phyloP scores from a whole-genome alignment of 805 yeast species.

The Saturnispora halmiae region DNA sequence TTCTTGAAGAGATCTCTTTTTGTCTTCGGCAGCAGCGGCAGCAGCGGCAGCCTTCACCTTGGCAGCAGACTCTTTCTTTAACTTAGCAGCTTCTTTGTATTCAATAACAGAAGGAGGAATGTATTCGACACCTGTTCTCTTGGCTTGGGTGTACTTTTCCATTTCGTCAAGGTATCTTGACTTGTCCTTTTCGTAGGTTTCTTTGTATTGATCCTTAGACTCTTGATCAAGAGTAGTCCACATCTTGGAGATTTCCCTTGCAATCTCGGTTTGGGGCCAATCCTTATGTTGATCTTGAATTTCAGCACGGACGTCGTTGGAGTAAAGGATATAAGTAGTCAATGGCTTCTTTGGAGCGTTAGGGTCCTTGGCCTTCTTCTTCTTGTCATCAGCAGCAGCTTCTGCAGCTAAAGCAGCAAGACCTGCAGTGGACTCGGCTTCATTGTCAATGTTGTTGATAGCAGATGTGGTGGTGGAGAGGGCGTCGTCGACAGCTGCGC shows the following conservation, averaged over 20 bases:
- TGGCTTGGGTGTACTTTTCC: slow-evolving; percentile 24
- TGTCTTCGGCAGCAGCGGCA: slow-evolving; percentile 3
- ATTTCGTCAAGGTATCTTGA: slow-evolving; percentile 27
- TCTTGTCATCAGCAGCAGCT: slow-evolving; percentile 19
- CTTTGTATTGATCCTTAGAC: slow-evolving; percentile 68
- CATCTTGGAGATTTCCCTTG: slow-evolving; percentile 65
- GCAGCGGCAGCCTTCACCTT: slow-evolving; percentile 5
- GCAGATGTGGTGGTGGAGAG: too few species aligned
- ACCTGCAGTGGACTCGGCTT: not conserved
- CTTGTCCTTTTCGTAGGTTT: slow-evolving; percentile 41
- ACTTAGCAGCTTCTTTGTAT: slow-evolving; percentile 5
- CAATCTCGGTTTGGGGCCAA: slow-evolving; percentile 66
- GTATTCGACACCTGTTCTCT: slow-evolving; percentile 24
- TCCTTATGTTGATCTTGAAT: slow-evolving; percentile 67
- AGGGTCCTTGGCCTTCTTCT: slow-evolving; percentile 67
- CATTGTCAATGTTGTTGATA: slow-evolving; percentile 5
- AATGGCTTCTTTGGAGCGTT: slow-evolving; percentile 93
- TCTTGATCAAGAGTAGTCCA: slow-evolving; percentile 69
- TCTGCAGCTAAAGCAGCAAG: slow-evolving; percentile 16
- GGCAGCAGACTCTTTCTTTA: slow-evolving; percentile 7
- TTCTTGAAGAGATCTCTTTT: slow-evolving; percentile 2
- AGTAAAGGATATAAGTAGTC: slow-evolving; percentile 75
- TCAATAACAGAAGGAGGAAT: slow-evolving; percentile 20
- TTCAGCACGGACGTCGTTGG: slow-evolving; percentile 61
- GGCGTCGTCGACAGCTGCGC: not conserved